Conservation (phyloP, 352 stramenopile species). For the Pythium pyrilobum region DNA sequence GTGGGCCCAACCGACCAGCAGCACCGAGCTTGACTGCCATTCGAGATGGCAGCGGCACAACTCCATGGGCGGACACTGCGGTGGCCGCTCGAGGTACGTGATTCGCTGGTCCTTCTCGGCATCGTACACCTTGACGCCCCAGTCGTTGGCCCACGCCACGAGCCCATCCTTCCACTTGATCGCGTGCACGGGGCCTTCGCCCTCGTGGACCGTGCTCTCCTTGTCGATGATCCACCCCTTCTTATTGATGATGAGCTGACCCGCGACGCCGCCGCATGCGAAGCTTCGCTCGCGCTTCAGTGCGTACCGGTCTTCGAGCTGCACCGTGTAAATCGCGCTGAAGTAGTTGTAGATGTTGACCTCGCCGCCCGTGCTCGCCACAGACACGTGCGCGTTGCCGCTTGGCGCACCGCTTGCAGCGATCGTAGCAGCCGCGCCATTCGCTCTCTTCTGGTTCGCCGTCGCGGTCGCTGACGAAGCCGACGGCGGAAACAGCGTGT, state of each 20-base stretch:
- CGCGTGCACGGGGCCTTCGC: constrained; percentile 69
- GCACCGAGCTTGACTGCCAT: constrained; percentile 50
- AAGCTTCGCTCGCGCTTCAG: constrained; percentile 80
- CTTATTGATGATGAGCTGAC: constrained; percentile 82
- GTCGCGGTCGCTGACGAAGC: background rate
- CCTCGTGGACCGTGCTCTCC: constrained; percentile 79
- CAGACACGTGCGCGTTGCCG: constrained; percentile 28
- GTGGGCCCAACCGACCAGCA: constrained; percentile 74
- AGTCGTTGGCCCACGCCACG: constrained; percentile 83
- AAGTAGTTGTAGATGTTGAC: constrained; percentile 90
- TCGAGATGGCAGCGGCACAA: constrained; percentile 76
- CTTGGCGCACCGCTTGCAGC: constrained; percentile 4
- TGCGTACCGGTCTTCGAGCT: constrained; percentile 74
- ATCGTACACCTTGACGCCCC: constrained; percentile 85
- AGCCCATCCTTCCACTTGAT: constrained; percentile 80
- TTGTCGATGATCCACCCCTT: constrained; percentile 88
- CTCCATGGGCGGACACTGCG: constrained; percentile 77
- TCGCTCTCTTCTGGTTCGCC: constrained; percentile 19
- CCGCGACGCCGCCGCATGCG: constrained; percentile 68
- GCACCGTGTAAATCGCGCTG: constrained; percentile 72
- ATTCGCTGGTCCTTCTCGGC: constrained; percentile 64
- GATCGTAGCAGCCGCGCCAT: constrained; percentile 15
- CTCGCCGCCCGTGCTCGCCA: constrained; percentile 68
- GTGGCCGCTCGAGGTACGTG: constrained; percentile 77
- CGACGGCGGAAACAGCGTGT: constrained; percentile 55